Evolutionary conservation across 345 rosid genomes (phyloP).

Genomic region (Pugionium cornutum): DNA sequence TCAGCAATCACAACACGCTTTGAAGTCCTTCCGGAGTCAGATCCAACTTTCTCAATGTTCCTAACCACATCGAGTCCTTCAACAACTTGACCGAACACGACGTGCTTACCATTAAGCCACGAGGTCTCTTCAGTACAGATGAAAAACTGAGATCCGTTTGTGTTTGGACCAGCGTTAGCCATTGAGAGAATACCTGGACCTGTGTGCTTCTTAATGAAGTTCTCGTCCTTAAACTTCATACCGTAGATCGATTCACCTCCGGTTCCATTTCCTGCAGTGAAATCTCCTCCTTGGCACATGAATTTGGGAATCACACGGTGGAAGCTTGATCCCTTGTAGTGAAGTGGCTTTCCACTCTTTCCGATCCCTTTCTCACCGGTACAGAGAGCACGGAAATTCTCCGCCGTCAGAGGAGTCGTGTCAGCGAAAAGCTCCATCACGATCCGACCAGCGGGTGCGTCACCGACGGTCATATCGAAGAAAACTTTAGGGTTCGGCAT

Average conservation of each 20-base stretch:
- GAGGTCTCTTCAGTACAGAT: constrained; percentile 51
- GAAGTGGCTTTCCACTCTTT: constrained; percentile 54
- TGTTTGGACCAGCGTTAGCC: constrained; percentile 44
- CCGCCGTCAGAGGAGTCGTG: constrained; percentile 48
- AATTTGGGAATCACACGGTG: constrained; percentile 70
- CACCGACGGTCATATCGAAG: constrained; percentile 55
- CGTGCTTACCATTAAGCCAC: constrained; percentile 74
- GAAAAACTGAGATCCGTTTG: constrained; percentile 61
- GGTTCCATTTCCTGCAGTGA: constrained; percentile 63
- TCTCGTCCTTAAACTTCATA: constrained; percentile 58
- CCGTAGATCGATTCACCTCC: constrained; percentile 80
- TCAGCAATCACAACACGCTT: constrained; percentile 48
- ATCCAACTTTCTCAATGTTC: constrained; percentile 59
- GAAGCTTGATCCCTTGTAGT: constrained; percentile 65
- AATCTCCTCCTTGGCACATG: constrained; percentile 81
- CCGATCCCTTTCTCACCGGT: constrained; percentile 63
- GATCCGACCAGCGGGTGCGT: constrained; percentile 43
- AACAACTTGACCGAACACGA: constrained; percentile 62
- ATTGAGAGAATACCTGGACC: constrained; percentile 66
- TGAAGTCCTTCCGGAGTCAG: constrained; percentile 46
- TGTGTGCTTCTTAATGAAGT: constrained; percentile 61
- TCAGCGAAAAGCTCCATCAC: constrained; percentile 64
- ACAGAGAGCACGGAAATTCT: constrained; percentile 74
- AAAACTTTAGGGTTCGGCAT: constrained; percentile 53
- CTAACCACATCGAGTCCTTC: constrained; percentile 58